Evolutionary conservation across 2,329 filamentous ascomycete species (phyloP), one percentile per base, ranked within the genome.

Genomic region (Colletotrichum theobromicola): DNA sequence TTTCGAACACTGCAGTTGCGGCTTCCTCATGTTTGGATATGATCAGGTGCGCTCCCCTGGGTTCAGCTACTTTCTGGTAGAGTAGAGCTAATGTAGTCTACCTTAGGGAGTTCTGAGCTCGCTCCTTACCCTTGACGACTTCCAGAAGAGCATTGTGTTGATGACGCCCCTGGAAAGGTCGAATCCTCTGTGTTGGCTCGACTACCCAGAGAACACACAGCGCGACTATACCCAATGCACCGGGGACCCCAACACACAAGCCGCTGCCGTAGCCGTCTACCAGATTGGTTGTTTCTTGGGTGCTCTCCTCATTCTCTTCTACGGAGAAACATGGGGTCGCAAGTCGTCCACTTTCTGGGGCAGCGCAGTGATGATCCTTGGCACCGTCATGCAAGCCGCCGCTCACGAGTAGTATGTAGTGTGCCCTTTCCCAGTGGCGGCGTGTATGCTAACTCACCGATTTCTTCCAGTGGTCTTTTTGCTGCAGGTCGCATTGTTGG

Each of bases 321-420:
- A 80, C 15, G 81, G 80, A 10, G 81, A 82, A 65, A 77, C 70
- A 1, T 81, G 79, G 80, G 81, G 80, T 1, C 79, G 80, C 30
- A 81, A 80, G 75, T 81, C 80, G 0, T 82, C 80, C 1, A 81
- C 80, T 5, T 81, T 82, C 60, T 82, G 80, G 80, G 80, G 80
- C 30, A 80, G 78, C 57, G 67, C 77, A 4, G 80, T 82, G 37
- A 82, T 82, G 81, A 79, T 81, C 34, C 70, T 82, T 8, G 79
- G 80, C 1, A 79, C 78, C 4, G 70, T 81, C 32, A 77, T 82
- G 76, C 80, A 79, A 61, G 79, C 76, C 3, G 75, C 72, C 4
- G 72, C 78, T 28, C 77, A 78, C 18, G 77, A 78, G 37, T 80
- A 80, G 42, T 50, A 50, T 4, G 42, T 21, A n/a, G n/a, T 46